These are phyloP conservation scores for Paramecium sonneborni DNA, from an alignment of 73 alveolate species.

Conservation along the genomic window DNA sequence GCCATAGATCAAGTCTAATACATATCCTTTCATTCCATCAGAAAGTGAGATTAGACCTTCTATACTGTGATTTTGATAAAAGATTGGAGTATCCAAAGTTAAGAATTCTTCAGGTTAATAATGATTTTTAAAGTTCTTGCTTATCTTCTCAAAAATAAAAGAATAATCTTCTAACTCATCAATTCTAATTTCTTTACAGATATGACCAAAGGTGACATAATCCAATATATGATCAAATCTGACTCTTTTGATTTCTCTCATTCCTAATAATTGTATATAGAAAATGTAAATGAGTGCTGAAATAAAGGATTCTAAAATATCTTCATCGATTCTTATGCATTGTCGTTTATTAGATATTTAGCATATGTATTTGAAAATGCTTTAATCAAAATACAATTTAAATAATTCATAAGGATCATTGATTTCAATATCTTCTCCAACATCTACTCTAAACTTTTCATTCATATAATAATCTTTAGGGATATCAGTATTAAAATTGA, in stretches of 20 bases:
- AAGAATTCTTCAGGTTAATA: background rate
- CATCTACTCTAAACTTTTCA: background rate
- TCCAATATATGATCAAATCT: background rate
- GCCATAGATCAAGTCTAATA: background rate
- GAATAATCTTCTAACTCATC: background rate
- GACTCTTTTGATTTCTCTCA: background rate
- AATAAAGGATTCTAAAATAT: background rate
- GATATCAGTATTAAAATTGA: background rate
- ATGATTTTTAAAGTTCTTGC: background rate
- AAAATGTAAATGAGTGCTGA: background rate
- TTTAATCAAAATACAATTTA: background rate
- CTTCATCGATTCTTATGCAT: background rate
- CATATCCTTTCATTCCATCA: background rate
- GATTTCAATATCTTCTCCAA: background rate
- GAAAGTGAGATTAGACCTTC: background rate
- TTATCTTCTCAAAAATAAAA: background rate
- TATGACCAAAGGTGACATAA: background rate
- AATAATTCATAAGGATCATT: background rate
- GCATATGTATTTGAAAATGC: background rate
- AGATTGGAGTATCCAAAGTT: background rate
- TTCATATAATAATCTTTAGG: background rate
- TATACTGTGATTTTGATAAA: background rate
- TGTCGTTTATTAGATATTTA: background rate
- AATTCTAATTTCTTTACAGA: background rate
- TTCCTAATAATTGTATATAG: background rate